phyloP scores from a whole-genome alignment of 2,329 filamentous ascomycete species.

The Sclerotinia glacialis region DNA sequence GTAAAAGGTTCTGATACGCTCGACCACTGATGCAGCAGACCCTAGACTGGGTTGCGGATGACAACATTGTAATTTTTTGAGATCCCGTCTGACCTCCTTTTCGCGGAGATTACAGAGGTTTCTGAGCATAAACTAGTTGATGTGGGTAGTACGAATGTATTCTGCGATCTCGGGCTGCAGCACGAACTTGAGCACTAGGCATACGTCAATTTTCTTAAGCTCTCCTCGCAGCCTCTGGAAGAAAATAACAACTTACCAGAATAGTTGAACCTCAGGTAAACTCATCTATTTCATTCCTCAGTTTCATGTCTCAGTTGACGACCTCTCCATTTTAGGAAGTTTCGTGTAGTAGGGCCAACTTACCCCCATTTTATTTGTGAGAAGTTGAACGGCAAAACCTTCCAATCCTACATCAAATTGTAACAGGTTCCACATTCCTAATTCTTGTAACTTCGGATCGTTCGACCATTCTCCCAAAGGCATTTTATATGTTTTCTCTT shows the following conservation, averaged over 20 bases:
- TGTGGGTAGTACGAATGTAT: constrained; percentile 33
- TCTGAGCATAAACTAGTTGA: constrained; percentile 22
- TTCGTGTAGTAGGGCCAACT: constrained; percentile 23
- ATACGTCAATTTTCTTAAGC: constrained; percentile 18
- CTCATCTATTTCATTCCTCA: constrained; percentile 30
- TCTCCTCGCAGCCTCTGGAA: not conserved
- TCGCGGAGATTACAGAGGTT: constrained; percentile 5
- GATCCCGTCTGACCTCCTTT: not conserved
- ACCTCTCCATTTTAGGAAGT: not conserved
- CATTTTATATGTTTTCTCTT: constrained; percentile 33
- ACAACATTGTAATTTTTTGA: not conserved
- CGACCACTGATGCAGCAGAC: not conserved
- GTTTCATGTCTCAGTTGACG: constrained; percentile 20
- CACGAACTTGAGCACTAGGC: constrained; percentile 30
- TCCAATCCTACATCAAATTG: constrained; percentile 34
- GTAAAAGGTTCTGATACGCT: not conserved
- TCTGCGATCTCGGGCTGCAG: constrained; percentile 24
- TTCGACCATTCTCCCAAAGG: constrained; percentile 40
- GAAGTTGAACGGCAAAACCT: constrained; percentile 31
- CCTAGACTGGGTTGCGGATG: not conserved
- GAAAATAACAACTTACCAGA: constrained; percentile 26
- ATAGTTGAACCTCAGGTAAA: constrained; percentile 31
- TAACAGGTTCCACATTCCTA: constrained; percentile 32
- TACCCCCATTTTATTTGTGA: constrained; percentile 35
- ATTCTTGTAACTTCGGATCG: constrained; percentile 37